Base-by-base conservation (phyloP, 2,329 filamentous ascomycete species). In the Diaporthe citrichinensis region DNA sequence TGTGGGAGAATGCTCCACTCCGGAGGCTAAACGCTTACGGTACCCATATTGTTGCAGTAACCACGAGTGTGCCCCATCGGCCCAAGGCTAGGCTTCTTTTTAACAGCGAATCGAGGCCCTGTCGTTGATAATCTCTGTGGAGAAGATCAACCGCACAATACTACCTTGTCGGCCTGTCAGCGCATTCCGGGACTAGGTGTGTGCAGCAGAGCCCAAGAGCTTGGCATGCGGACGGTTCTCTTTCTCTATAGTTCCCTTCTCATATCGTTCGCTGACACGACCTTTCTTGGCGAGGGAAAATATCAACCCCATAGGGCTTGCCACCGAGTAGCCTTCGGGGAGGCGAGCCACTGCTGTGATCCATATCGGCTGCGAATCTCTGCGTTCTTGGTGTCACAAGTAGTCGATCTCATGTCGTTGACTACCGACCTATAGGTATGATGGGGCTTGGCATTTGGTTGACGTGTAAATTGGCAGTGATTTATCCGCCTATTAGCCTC, bases 51-150 rank as follows among this genome's bases (percentile, higher is more conserved):
- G 34, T 69, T 55, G 34, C 65, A 55, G 34, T 55, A 55, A 53
- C n/a, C 51, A 28, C 15, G 28, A 55, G 46, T 39, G 46, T 55
- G 39, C 36, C 10, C 65, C 51, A 25, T 41, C 46, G 17, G 15
- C 28, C 65, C 34, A 39, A 55, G n/a, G 46, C 65, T 69, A 69
- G 65, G 49, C 65, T 55, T 55, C 65, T n/a, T 25, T 28, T 69
- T 55, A 55, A 69, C 34, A 53, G 49, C 65, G 65, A 69, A 69
- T 69, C 23, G 65, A 55, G 49, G 17, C 49, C 65, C 34, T 41
- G 49, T 23, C 25, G 65, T 69, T 69, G 46, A 69, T 69, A 69
- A 69, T 28, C 12, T 31, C 49, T 69, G 65, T 69, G 65, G 65
- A 53, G 65, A n/a, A 69, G n/a, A 25, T 69, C 15, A 23, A 55